Evolutionary conservation across 371 early-diverging fungal species (phyloP).

Genomic region (Dentiscutata heterogama): DNA sequence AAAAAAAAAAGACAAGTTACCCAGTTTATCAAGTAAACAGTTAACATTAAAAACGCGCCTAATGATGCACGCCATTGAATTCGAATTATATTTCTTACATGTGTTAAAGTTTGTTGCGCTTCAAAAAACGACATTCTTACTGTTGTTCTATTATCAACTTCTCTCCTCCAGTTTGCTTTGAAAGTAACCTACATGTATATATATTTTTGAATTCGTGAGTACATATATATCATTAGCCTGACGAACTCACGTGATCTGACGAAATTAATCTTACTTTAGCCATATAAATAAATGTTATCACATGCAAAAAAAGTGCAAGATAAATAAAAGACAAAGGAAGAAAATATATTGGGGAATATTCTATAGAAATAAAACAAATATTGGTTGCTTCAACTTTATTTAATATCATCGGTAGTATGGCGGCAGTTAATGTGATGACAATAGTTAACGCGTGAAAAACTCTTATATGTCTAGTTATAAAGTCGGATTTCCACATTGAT

Average conservation of each 20-base stretch:
- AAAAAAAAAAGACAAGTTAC: too few species aligned
- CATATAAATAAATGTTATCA: conserved; percentile 30
- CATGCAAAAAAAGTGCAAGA: conserved; percentile 13
- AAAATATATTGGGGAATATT: background rate
- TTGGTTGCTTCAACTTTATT: background rate
- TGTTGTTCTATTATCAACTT: too few species aligned
- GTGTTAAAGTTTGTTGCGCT: background rate
- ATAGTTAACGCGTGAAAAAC: background rate
- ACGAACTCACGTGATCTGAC: too few species aligned
- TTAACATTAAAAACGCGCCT: conserved; percentile 33
- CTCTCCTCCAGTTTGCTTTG: background rate
- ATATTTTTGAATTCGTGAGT: background rate
- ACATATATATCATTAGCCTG: too few species aligned
- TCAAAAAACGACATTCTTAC: background rate
- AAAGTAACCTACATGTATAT: background rate
- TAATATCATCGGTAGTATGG: background rate
- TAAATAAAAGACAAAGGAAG: conserved; percentile 15
- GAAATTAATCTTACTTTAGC: conserved; percentile 18
- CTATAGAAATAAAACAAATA: conserved; percentile 12
- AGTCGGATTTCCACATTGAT: conserved; percentile 24
- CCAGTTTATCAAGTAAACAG: conserved; percentile 24
- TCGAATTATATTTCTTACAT: background rate
- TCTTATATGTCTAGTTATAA: background rate
- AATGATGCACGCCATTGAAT: conserved; percentile 43
- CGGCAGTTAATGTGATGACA: background rate